Evolutionary conservation across 106 monocot species (phyloP).

Genomic region (Dendrobium officinale): DNA sequence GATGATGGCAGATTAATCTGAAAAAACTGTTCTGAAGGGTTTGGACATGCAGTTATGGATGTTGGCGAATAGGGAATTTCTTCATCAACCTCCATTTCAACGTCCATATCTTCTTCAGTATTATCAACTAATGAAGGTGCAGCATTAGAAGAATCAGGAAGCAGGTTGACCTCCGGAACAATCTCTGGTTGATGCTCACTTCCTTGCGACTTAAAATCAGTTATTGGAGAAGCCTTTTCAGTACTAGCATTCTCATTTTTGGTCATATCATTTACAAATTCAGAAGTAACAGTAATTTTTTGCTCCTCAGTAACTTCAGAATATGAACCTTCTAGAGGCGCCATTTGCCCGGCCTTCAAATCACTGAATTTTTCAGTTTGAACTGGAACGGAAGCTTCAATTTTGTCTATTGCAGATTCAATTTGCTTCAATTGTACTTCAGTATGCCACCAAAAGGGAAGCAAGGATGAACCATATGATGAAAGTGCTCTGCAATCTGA

Average conservation of each 20-base stretch:
- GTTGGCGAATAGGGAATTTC: slow-evolving; percentile 23
- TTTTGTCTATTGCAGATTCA: slow-evolving; percentile 37
- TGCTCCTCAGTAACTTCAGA: neutral
- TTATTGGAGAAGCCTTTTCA: neutral
- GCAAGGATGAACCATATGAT: slow-evolving; percentile 68
- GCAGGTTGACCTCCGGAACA: slow-evolving; percentile 1
- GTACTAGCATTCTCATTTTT: slow-evolving; percentile 8
- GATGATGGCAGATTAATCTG: slow-evolving; percentile 1
- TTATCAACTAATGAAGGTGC: slow-evolving; percentile 18
- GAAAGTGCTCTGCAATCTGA: slow-evolving; percentile 83
- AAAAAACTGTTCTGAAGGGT: slow-evolving; percentile 8
- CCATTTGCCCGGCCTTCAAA: slow-evolving; percentile 5
- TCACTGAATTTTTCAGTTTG: slow-evolving; percentile 4
- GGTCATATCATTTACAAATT: neutral
- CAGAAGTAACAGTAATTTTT: neutral
- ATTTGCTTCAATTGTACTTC: slow-evolving; percentile 56
- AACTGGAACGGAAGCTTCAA: slow-evolving; percentile 26
- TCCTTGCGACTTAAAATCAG: slow-evolving; percentile 1
- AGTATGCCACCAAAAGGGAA: slow-evolving; percentile 94
- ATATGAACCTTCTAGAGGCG: slow-evolving; percentile 3
- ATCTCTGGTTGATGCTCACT: slow-evolving; percentile 11
- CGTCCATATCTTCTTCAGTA: slow-evolving; percentile 74
- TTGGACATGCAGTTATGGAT: neutral
- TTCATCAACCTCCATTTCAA: slow-evolving; percentile 99
- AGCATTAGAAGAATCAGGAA: neutral